Evolutionary conservation across 2,329 filamentous ascomycete species (phyloP).

Genomic region (Aspergillus melleus): DNA sequence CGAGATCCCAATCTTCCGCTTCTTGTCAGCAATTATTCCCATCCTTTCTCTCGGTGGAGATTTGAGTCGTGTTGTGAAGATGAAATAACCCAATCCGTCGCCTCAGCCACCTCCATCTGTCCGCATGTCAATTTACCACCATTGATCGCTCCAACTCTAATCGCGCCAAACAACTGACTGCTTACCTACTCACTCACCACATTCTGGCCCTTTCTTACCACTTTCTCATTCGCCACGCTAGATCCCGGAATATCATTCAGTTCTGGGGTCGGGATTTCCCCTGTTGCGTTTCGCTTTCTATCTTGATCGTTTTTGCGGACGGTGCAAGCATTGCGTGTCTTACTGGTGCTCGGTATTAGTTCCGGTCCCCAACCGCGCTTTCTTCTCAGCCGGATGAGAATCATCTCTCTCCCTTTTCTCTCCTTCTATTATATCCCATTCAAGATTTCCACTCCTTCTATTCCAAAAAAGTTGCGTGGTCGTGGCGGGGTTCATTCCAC

Average conservation of each 20-base stretch:
- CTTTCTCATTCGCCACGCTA: background rate
- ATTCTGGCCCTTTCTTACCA: background rate
- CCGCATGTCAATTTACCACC: background rate
- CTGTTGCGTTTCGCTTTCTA: background rate
- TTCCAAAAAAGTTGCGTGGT: background rate
- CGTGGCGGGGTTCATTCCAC: conserved; percentile 5
- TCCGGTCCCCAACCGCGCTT: background rate
- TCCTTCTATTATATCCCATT: background rate
- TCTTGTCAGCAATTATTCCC: too few species aligned
- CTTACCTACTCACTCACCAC: background rate
- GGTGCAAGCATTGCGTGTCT: too few species aligned
- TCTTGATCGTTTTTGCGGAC: too few species aligned
- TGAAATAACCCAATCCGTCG: background rate
- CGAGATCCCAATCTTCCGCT: too few species aligned
- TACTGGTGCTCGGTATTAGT: background rate
- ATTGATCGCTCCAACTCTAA: background rate
- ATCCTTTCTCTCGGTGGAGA: background rate
- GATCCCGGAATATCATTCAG: background rate
- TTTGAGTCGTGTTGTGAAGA: background rate
- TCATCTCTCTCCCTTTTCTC: background rate
- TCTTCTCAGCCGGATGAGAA: background rate
- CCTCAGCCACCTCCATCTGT: background rate
- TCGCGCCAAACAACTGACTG: background rate
- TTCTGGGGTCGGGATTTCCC: background rate
- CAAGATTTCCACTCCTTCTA: background rate